Conservation (phyloP, 371 early-diverging fungal species). For the Mortierella sp. region DNA sequence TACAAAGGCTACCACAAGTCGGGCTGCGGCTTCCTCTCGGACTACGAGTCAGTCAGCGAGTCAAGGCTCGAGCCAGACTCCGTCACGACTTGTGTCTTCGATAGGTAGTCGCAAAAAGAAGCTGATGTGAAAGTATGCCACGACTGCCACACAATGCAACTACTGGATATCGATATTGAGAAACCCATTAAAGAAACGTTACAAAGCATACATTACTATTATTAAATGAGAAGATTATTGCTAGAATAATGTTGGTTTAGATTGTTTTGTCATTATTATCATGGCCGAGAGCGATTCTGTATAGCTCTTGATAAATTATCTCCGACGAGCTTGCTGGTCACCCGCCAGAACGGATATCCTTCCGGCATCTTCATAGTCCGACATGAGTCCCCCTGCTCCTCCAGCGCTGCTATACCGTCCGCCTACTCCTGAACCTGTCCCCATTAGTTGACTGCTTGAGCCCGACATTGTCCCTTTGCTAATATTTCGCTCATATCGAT, state of each 20-base stretch:
- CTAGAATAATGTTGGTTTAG: background rate
- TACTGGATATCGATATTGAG: background rate
- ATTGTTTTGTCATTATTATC: background rate
- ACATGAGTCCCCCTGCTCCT: conserved; percentile 13
- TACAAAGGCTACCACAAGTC: background rate
- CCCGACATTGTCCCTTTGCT: conserved; percentile 5
- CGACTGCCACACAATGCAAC: no score
- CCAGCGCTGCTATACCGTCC: conserved; percentile 25
- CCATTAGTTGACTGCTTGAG: conserved; percentile 5
- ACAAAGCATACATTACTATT: no score
- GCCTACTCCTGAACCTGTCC: background rate
- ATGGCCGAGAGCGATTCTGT: background rate
- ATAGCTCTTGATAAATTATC: conserved; percentile 2
- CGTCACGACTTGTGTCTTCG: conserved; percentile 29
- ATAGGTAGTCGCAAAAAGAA: conserved; percentile 54
- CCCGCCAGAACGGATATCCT: conserved; percentile 24
- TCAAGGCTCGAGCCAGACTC: conserved; percentile 28
- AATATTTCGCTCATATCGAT: conserved; percentile 17
- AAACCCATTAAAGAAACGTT: background rate
- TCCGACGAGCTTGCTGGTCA: conserved; percentile 32
- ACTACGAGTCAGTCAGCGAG: conserved; percentile 17
- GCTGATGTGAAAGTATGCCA: conserved; percentile 8
- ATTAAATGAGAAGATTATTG: no score
- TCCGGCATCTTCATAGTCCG: conserved; percentile 36
- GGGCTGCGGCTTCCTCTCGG: conserved; percentile 4